Evolutionary conservation across 768 basidiomycete genomes (phyloP), one percentile per base, ranked within the genome.

Genomic region (Albatrellus ellisii): DNA sequence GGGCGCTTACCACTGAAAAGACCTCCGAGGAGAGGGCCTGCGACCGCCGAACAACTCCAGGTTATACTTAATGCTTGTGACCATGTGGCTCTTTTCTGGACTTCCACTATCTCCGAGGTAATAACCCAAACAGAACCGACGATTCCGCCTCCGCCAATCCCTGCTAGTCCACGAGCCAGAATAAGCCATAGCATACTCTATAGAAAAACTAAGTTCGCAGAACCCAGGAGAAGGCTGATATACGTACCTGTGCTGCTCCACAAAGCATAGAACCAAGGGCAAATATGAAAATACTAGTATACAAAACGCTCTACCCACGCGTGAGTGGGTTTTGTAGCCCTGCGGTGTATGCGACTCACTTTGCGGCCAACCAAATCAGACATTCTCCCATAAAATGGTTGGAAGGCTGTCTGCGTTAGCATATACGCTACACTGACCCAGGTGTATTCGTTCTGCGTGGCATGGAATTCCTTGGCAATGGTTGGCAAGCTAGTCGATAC

Each of bases 361-460:
- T 80, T 87, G 36, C 86, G 70, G 24, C 87, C 87, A 41, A 80
- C 62, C 32, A 88, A 68, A 59, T 88, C 84, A 41, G 85, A 86
- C 29, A 89, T 59, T 52, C 73, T 73, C 41, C 82, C 86, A 54
- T 87, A 89, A 20, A 90, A 60, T 24, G 86, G 86, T 54, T 90
- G 86, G 47, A 78, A 79, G 21, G 82, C 83, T 1, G 86, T 89
- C 53, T 89, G 86, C 1, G 85, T 85, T 44, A 89, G 70, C 72
- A 89, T 74, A 53, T 90, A 90, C 12, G 82, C 70, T 25, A 86
- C 79, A 14, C 77, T 81, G 38, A 90, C 81, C 87, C 87, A 90
- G 18, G 79, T 83, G 54, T 88, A 90, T 54, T 87, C 75, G 40
- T 63, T 70, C 43, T 76, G 70, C 25, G 79, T 72, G 14, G 82